Percentiles rank a stretch among this genome's conserved stretches.
Conservation (phyloP, 1,284 basidiomycete species). For the Cutaneotrichosporon spelunceum region DNA sequence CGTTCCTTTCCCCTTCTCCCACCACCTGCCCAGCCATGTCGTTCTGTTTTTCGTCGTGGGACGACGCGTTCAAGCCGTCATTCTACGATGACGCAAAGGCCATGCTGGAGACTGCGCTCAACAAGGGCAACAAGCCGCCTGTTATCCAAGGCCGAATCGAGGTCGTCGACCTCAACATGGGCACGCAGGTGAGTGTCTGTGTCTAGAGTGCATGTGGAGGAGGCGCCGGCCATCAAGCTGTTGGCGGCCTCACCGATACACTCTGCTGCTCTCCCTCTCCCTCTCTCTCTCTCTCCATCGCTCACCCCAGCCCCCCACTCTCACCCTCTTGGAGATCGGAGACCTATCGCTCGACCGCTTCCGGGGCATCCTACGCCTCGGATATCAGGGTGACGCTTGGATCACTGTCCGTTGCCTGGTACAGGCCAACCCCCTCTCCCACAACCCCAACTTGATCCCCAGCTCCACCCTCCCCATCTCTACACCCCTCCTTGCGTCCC, state of each 20-base stretch:
- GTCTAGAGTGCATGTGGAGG: too few relatives aligned
- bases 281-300: background rate
- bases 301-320: conserved; percentile 75
- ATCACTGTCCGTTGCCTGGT: conserved; percentile 95
- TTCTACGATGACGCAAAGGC: conserved; percentile 90
- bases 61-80: conserved; percentile 82
- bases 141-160: conserved; percentile 97
- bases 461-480: conserved; percentile 67
- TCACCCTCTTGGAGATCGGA: conserved; percentile 96
- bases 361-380: conserved; percentile 92
- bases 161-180: conserved; percentile 97
- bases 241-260: too few relatives aligned
- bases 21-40: conserved; percentile 62
- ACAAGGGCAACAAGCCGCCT: conserved; percentile 95
- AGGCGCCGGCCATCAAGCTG: too few relatives aligned
- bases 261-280: background rate
- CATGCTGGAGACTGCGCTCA: conserved; percentile 90
- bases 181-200: conserved; percentile 69
- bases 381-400: conserved; percentile 93
- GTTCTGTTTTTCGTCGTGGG: conserved; percentile 92
- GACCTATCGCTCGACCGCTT: conserved; percentile 95
- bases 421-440: conserved; percentile 56
- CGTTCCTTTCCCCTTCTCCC: too few relatives aligned
- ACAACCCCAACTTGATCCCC: conserved; percentile 84
- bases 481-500: conserved; percentile 79